A percentile compares a stretch with the other conserved stretches of the same genome.
These are phyloP conservation scores for Phlebiopsis flavidoalba DNA, from an alignment of 768 basidiomycete species.

Conservation along the genomic window DNA sequence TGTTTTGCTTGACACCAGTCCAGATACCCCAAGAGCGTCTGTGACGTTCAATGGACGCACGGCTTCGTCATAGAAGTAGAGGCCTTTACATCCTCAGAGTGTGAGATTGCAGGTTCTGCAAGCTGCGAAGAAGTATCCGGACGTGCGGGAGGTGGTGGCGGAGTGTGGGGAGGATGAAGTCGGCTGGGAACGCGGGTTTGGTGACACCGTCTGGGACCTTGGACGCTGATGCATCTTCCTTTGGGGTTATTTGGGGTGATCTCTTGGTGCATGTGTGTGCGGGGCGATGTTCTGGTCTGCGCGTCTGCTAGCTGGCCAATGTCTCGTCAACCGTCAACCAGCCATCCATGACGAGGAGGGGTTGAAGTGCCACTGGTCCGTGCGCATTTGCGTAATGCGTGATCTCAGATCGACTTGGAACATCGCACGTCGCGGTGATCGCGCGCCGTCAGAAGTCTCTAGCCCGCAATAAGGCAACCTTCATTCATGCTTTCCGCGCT, in stretches of 20 bases:
- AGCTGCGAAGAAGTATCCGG: neutral
- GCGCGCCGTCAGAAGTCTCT: neutral
- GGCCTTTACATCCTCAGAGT: neutral
- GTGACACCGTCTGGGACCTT: neutral
- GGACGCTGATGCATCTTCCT: neutral
- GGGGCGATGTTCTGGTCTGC: neutral
- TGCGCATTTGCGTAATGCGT: neutral
- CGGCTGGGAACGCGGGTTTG: neutral
- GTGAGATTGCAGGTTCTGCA: neutral
- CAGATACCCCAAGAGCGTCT: constrained; percentile 57
- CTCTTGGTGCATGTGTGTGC: neutral
- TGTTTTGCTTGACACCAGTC: constrained; percentile 61
- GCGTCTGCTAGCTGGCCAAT: neutral
- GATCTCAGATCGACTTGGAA: neutral
- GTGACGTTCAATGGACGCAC: constrained; percentile 54
- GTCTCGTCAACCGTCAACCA: neutral
- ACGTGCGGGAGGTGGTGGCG: neutral
- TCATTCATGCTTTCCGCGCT: neutral
- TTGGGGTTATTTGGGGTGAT: too few relatives aligned
- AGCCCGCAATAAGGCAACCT: neutral
- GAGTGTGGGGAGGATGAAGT: neutral
- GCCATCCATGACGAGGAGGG: constrained; percentile 3
- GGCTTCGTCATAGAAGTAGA: neutral
- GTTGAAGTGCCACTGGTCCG: constrained; percentile 1
- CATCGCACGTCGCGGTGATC: neutral